phyloP scores from a whole-genome alignment of 192 early-diverging fungal species.

The Coemansia pectinata region DNA sequence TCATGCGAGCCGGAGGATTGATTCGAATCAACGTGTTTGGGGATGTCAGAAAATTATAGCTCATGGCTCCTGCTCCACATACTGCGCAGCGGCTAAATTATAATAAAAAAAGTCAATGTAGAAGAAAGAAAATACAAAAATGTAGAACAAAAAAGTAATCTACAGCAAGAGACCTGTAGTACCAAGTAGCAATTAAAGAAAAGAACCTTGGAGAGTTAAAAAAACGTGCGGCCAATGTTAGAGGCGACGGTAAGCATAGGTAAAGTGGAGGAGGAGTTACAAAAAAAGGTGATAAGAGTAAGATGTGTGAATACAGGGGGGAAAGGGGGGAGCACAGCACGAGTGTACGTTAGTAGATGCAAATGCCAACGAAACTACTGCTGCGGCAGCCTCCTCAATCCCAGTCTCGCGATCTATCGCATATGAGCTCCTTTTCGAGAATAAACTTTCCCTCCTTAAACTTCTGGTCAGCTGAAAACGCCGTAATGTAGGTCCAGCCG shows the following conservation, averaged over 20 bases:
- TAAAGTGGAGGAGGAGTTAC: not conserved
- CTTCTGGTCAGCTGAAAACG: conserved; percentile 32
- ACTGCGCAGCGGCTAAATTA: not conserved
- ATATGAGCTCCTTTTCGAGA: conserved; percentile 41
- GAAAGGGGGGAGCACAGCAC: not conserved
- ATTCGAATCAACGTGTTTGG: not conserved
- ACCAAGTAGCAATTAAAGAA: not conserved
- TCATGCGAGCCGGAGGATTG: conserved; percentile 3
- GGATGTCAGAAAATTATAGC: not conserved
- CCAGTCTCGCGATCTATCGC: conserved; percentile 43
- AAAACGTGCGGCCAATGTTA: not conserved
- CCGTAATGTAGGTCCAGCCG: conserved; percentile 51
- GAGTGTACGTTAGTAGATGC: not conserved
- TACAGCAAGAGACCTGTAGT: not conserved
- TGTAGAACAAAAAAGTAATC: not conserved
- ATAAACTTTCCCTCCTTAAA: conserved; percentile 56
- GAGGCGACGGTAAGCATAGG: not conserved
- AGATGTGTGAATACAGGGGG: not conserved
- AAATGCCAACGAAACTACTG: not conserved
- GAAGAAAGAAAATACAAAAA: not conserved
- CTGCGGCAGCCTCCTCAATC: conserved; percentile 4
- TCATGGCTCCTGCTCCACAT: not conserved
- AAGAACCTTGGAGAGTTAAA: not conserved
- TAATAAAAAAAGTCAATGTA: not conserved
- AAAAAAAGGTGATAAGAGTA: not conserved